phyloP scores from a whole-genome alignment of 345 rosid genomes.

The Eucalyptus pauciflora region DNA sequence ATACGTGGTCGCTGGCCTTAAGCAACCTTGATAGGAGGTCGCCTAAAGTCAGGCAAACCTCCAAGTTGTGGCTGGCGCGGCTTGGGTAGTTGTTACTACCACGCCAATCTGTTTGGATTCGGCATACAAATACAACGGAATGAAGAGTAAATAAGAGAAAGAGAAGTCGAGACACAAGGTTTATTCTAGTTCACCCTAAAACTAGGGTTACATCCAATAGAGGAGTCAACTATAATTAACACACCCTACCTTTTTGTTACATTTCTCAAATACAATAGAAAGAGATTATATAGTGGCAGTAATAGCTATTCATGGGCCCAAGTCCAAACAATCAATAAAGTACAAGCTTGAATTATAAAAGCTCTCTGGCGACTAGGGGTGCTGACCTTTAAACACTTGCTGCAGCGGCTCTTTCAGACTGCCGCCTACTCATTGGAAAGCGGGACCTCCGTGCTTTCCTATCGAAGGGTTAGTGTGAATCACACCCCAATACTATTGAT shows the following conservation, averaged over 20 bases:
- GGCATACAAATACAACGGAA: background rate
- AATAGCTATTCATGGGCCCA: too few species aligned
- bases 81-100: background rate
- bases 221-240: background rate
- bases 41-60: background rate
- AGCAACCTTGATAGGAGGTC: background rate
- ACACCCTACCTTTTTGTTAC: background rate
- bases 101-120: background rate
- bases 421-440: background rate
- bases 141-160: background rate
- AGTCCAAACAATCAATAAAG: too few species aligned
- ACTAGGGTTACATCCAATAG: background rate
- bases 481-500: background rate
- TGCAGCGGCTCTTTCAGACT: fast-evolving
- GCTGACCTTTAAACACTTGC: background rate
- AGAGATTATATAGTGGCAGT: too few species aligned
- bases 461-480: background rate
- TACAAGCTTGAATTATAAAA: background rate
- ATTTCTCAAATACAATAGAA: too few species aligned
- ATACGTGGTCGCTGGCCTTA: too few species aligned
- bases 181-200: background rate
- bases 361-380: background rate
- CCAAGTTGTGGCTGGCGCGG: background rate
- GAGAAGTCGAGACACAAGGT: background rate
- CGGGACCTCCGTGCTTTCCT: background rate